Conservation (phyloP, 306 rosid species). For the Vigna hirtella region DNA sequence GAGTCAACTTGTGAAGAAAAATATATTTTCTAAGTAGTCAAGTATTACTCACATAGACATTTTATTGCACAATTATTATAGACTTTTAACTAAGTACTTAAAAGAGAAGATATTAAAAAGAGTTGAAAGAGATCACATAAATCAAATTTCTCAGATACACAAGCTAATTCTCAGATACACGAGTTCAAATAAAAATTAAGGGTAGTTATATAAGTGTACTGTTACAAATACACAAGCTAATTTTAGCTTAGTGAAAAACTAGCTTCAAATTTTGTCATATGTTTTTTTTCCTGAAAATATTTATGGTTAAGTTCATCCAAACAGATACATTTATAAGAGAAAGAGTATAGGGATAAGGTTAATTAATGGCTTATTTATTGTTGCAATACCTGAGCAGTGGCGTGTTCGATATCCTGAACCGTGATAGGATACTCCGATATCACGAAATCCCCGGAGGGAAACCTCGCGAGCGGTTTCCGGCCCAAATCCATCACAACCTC, state of each 20-base stretch:
- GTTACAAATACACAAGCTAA: too few relatives aligned
- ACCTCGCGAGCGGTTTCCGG: conserved; percentile 89
- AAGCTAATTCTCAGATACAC: too few relatives aligned
- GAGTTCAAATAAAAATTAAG: too few relatives aligned
- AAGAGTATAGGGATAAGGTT: too few relatives aligned
- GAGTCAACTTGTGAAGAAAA: neutral
- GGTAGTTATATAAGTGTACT: too few relatives aligned
- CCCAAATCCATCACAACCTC: conserved; percentile 98
- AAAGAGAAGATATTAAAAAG: too few relatives aligned
- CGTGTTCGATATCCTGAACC: conserved; percentile 75
- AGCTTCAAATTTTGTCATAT: too few relatives aligned
- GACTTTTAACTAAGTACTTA: neutral
- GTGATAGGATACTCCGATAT: conserved; percentile 73
- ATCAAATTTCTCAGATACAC: neutral
- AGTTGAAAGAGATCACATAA: too few relatives aligned
- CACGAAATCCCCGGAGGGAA: conserved; percentile 84
- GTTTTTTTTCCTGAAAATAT: too few relatives aligned
- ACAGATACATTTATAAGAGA: too few relatives aligned
- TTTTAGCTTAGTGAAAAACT: too few relatives aligned
- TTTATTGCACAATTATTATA: neutral
- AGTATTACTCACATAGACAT: neutral
- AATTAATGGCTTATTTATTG: neutral
- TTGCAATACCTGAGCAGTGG: conserved; percentile 77
- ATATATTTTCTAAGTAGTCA: neutral
- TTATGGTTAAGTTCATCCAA: too few relatives aligned